Conservation (phyloP, 2,329 filamentous ascomycete species). For the Fonsecaea erecta region DNA sequence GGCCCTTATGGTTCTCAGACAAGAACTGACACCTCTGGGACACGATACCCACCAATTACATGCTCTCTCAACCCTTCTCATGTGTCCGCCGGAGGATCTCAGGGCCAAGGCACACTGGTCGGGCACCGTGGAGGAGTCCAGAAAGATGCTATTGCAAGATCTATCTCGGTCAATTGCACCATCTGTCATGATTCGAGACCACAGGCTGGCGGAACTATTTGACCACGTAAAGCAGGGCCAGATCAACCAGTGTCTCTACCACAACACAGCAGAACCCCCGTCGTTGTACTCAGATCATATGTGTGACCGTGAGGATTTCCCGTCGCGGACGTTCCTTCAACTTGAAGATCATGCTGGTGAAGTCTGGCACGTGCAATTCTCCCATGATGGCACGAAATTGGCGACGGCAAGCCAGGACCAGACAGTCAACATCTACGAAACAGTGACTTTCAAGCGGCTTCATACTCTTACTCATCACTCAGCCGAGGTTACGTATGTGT, state of each 20-base stretch:
- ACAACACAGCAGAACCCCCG: conserved; percentile 77
- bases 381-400: conserved; percentile 79
- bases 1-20: conserved; percentile 81
- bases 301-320: conserved; percentile 81
- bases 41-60: conserved; percentile 78
- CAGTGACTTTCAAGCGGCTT: conserved; percentile 68
- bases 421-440: conserved; percentile 80
- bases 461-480: conserved; percentile 69
- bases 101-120: conserved; percentile 82
- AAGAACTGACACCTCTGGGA: conserved; percentile 83
- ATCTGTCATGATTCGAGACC: conserved; percentile 94
- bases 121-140: conserved; percentile 74
- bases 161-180: conserved; percentile 91
- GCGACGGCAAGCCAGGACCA: conserved; percentile 81
- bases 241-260: conserved; percentile 82
- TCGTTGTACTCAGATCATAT: conserved; percentile 88
- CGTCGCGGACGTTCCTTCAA: conserved; percentile 71
- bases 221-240: conserved; percentile 83
- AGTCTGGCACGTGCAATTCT: conserved; percentile 91
- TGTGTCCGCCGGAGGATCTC: conserved; percentile 82
- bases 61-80: conserved; percentile 82
- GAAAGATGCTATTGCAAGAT: conserved; percentile 74
- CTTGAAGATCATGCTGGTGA: conserved; percentile 77
- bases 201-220: conserved; percentile 79
- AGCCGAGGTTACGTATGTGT: conserved; percentile 74